Evolutionary conservation across 345 rosid species (phyloP).

Genomic region (Bretschneidera sinensis): DNA sequence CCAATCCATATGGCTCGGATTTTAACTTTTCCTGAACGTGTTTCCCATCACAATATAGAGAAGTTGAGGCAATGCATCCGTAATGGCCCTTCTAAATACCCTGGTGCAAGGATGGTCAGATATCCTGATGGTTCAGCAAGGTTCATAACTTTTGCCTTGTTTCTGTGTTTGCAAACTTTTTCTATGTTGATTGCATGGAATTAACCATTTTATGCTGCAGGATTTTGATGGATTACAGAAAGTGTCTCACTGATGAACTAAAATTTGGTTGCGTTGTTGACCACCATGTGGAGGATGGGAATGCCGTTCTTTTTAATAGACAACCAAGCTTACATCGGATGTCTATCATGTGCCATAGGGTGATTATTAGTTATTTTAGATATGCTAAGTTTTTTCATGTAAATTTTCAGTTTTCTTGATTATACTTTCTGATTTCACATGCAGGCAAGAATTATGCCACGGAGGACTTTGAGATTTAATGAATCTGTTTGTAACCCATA

Average conservation of each 20-base stretch:
- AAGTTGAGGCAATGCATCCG: constrained; percentile 89
- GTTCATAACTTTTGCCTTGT: constrained; percentile 7
- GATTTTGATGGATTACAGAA: constrained; percentile 61
- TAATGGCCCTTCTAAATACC: constrained; percentile 82
- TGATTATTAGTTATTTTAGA: constrained; percentile 27
- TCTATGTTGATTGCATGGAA: not conserved
- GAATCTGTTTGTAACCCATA: constrained; percentile 99
- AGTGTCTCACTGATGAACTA: constrained; percentile 83
- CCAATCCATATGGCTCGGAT: constrained; percentile 92
- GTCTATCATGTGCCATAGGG: constrained; percentile 99
- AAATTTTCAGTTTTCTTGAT: constrained; percentile 19
- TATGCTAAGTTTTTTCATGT: constrained; percentile 11
- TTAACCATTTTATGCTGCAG: constrained; percentile 38
- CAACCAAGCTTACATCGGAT: constrained; percentile 99
- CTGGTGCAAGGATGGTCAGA: constrained; percentile 81
- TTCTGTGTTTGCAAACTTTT: constrained; percentile 4
- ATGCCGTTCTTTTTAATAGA: constrained; percentile 90
- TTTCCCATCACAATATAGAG: constrained; percentile 82
- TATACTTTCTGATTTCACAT: constrained; percentile 17
- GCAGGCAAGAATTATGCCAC: constrained; percentile 96
- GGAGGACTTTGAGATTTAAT: constrained; percentile 97
- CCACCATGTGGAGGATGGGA: constrained; percentile 97
- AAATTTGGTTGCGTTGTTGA: constrained; percentile 72
- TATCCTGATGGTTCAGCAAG: constrained; percentile 69
- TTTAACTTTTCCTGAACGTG: constrained; percentile 87